Evolutionary conservation across 2,329 filamentous ascomycete species (phyloP).

Genomic region (Emmonsiellopsis sp.): DNA sequence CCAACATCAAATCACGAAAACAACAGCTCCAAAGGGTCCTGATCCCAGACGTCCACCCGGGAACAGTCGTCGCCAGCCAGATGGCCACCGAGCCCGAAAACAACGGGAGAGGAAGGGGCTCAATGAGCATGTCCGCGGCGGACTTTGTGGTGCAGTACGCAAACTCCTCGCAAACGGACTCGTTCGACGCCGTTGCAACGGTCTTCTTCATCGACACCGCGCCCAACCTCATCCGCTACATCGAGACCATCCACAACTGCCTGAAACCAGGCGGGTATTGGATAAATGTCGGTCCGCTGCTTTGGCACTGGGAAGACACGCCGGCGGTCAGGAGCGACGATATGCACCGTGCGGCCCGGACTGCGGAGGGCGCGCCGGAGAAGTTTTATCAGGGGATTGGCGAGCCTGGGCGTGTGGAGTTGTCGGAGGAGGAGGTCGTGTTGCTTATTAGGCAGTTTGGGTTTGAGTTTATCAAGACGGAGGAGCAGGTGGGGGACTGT

Average conservation of each 20-base stretch:
- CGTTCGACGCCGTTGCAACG: constrained; percentile 74
- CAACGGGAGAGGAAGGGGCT: constrained; percentile 37
- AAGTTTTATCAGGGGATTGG: constrained; percentile 55
- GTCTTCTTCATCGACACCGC: constrained; percentile 98
- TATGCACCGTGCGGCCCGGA: constrained; percentile 36
- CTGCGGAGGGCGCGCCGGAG: constrained; percentile 11
- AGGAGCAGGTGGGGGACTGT: constrained; percentile 40
- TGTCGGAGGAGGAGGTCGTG: constrained; percentile 81
- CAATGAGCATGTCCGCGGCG: constrained; percentile 87
- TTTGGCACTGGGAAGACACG: constrained; percentile 91
- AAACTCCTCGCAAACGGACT: constrained; percentile 47
- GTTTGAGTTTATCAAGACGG: constrained; percentile 60
- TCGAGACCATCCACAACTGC: constrained; percentile 72
- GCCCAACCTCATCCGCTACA: constrained; percentile 81
- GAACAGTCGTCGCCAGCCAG: constrained; percentile 40
- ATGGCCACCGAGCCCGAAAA: constrained; percentile 11
- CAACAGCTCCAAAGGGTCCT: constrained; percentile 66
- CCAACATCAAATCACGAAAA: constrained; percentile 64
- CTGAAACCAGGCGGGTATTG: constrained; percentile 69
- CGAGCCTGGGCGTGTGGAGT: constrained; percentile 81
- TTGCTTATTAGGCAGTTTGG: constrained; percentile 63
- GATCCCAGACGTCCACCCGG: constrained; percentile 74
- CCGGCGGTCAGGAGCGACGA: constrained; percentile 40
- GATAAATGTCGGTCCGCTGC: constrained; percentile 79
- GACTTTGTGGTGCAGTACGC: constrained; percentile 87